Evolutionary conservation across 163 green algal species (phyloP), one percentile per base, ranked within the genome.

Genomic region (Coccomyxa subellipsoidea): DNA sequence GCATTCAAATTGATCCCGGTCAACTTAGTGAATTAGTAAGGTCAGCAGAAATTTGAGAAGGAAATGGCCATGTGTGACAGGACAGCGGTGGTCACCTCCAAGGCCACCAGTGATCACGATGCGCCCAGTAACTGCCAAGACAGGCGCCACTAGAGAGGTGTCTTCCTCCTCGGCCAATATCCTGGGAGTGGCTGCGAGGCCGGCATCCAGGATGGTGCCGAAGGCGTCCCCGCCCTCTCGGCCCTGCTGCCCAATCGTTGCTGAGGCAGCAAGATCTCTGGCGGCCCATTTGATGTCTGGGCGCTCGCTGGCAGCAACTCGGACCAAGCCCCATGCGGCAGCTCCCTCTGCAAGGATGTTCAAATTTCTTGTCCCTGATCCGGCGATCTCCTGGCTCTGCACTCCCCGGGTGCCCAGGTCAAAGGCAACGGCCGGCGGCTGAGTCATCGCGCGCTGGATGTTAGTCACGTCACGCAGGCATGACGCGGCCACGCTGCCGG

Each of bases 301-400:
- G 59, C 54, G 34, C 66, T 82, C 79, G n/a, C 47, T 76, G 31
- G 54, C 79, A 25, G 79, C 79, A 5, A 82, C 79, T 9, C 79
- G 54, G 39, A 82, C 23, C 1, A 82, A 35, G 21, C 27, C 79
- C 79, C 59, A 82, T 40, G 79, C 79, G 37, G 59, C 59, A 27
- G 77, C 38, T 29, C 47, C 40, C 25, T n/a, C 32, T 21, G 4
- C 25, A 7, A 59, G 4, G n/a, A n/a, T n/a, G 23, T 59, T 18
- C 4, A 18, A 59, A 1, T 27, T 18, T 27, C 4, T 27, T 12
- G 15, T 12, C 15, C 47, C 47, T 59, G 47, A 59, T 18, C 47
- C 23, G 47, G 47, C 47, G 23, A 59, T 59, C 15, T 59, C 47
- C 1, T 18, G 21, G 47, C 15, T 18, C 47, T 27, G 47, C 47